Conservation (phyloP, 805 yeast species). For the Suhomyces pyralidae region DNA sequence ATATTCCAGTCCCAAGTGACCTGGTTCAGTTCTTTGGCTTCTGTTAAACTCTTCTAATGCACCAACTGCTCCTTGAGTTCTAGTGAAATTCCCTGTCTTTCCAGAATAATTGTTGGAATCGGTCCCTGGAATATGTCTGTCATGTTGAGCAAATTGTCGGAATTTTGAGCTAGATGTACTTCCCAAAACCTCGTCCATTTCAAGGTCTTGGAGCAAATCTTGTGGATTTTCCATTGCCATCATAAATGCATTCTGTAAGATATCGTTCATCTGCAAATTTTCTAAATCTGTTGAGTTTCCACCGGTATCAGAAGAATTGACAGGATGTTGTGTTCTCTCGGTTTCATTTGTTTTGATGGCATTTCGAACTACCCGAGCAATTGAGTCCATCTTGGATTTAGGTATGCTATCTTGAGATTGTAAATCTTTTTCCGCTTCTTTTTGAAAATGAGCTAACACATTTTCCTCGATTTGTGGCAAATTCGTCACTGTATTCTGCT, state of each 20-base stretch:
- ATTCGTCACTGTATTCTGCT: slow-evolving; percentile 9
- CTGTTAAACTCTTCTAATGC: neutral
- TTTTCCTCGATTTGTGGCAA: slow-evolving; percentile 37
- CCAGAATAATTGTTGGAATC: neutral
- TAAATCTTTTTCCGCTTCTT: slow-evolving; percentile 28
- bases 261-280: slow-evolving; percentile 57
- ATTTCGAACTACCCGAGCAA: slow-evolving; percentile 2
- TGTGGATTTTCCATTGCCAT: slow-evolving; percentile 70
- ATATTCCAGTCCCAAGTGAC: neutral
- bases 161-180: neutral
- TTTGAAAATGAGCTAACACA: slow-evolving; percentile 34
- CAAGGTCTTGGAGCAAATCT: slow-evolving; percentile 39
- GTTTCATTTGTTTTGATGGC: neutral
- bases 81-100: neutral
- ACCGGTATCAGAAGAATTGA: neutral
- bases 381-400: neutral
- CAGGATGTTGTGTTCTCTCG: neutral
- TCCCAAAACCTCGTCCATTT: slow-evolving; percentile 21
- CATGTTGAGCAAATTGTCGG: neutral
- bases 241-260: slow-evolving; percentile 71
- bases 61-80: neutral
- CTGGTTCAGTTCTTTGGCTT: neutral
- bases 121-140: neutral
- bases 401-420: neutral
- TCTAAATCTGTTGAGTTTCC: slow-evolving; percentile 49